Base-by-base conservation (phyloP, 2,329 filamentous ascomycete genomes). In the Aspergillus sp. region DNA sequence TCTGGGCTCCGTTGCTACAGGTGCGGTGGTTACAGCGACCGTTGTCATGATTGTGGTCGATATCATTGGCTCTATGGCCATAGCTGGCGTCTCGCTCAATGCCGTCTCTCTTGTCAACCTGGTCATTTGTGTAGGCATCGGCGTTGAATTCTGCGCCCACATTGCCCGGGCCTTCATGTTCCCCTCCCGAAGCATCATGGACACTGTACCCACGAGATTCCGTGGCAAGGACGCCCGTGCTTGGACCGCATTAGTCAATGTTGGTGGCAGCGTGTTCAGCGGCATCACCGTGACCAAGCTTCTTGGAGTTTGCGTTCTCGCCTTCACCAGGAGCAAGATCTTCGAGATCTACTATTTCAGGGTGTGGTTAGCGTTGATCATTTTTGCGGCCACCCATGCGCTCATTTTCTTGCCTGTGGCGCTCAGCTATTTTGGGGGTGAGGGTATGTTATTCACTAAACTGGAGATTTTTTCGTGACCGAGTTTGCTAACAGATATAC, bases 321-420 rank as follows among this genome's bases (percentile, higher is more conserved):
- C 95, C 0, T 99, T 97, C 70, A 99, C 95, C 7, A 82, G 90
- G 51, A 96, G 91, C 74, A 99, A 98, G 84, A 99, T 99, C 70
- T 99, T 99, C 68, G 96, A 99, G 79, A 91, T 99, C 57, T 99
- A 99, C 78, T 99, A 99, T 77, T 99, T 99, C 82, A 85, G 95
- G 44, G 90, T 99, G 44, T 99, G 95, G 95, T 80, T 97, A 17
- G 89, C 93, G 6, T 83, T 99, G 54, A 93, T 99, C 11, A 73
- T 96, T 9, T 93, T 96, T 73, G 96, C 93, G 3, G 91, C 91
- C 7, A 83, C 88, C 9, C 95, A 99, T 73, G 91, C 95, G 0
- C 80, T 99, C 48, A 84, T 99, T 7, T 96, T 98, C 73, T 79
- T 99, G 66, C 95, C 95, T 0, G 95, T 98, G 1, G 89, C 90